Evolutionary conservation across 352 stramenopile genomes (phyloP).

Genomic region (Phytopythium chamaehyphon): DNA sequence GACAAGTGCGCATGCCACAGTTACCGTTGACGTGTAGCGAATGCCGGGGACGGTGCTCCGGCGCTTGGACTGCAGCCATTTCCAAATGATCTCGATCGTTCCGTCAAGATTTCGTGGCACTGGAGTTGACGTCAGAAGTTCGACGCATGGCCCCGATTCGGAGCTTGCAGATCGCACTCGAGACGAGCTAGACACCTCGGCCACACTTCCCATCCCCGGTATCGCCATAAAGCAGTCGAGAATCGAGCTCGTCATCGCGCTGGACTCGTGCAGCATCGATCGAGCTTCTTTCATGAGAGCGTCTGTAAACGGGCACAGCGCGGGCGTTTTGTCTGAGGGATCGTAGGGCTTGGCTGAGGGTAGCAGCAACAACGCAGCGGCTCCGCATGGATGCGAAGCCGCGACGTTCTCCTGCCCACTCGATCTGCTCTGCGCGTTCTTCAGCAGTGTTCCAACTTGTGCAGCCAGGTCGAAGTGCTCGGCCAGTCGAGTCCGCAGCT

Average conservation of each 20-base stretch:
- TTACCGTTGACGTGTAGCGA: not conserved
- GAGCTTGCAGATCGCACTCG: not conserved
- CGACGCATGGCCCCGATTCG: not conserved
- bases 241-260: not conserved
- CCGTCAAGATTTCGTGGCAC: not conserved
- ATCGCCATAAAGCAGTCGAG: not conserved
- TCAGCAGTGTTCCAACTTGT: not conserved
- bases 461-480: not conserved
- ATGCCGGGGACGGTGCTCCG: not conserved
- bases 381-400: too few species aligned
- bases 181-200: not conserved
- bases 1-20: not conserved
- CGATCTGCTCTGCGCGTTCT: not conserved
- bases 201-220: not conserved
- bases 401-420: not conserved
- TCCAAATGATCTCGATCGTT: conserved; percentile 1
- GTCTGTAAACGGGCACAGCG: not conserved
- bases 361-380: too few species aligned
- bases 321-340: too few species aligned
- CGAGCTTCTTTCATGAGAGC: not conserved
- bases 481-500: not conserved
- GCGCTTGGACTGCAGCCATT: not conserved
- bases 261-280: not conserved
- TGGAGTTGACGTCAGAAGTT: not conserved
- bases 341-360: too few species aligned